Conservation (phyloP, 1,284 basidiomycete species). For the Ganoderma sinense region DNA sequence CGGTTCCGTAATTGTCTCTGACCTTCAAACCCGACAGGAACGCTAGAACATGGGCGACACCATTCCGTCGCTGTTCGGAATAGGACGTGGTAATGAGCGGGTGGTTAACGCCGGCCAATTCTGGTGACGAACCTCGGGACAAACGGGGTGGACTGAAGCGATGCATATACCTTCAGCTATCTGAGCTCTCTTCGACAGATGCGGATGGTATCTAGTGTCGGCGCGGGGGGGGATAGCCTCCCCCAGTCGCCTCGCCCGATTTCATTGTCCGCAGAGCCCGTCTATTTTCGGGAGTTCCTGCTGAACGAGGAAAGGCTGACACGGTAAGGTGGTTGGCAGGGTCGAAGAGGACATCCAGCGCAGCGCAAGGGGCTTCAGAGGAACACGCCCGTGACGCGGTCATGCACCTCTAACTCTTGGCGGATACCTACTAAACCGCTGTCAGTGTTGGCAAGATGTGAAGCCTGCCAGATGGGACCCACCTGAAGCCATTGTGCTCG, state of each 20-base stretch:
- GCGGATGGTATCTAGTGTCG: neutral
- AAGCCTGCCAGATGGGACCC: neutral
- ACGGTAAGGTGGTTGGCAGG: neutral
- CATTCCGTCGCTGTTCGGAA: neutral
- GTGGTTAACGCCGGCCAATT: neutral
- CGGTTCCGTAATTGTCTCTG: neutral
- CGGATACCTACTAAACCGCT: neutral
- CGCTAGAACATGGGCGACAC: neutral
- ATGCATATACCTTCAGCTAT: neutral
- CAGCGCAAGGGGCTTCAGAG: neutral
- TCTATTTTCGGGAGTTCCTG: neutral
- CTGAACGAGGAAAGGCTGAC: neutral
- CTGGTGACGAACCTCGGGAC: neutral
- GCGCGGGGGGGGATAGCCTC: neutral
- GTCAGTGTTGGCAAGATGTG: neutral
- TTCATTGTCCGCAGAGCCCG: neutral
- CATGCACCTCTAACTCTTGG: neutral
- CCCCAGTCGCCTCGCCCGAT: neutral
- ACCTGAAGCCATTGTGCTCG: neutral
- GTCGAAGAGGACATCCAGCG: neutral
- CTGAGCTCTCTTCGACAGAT: neutral
- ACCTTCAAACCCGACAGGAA: neutral
- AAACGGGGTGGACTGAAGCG: neutral
- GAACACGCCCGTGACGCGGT: neutral
- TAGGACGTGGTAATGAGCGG: neutral